phyloP scores from a whole-genome alignment of 345 rosid species.

The Gossypium ekmanianum region DNA sequence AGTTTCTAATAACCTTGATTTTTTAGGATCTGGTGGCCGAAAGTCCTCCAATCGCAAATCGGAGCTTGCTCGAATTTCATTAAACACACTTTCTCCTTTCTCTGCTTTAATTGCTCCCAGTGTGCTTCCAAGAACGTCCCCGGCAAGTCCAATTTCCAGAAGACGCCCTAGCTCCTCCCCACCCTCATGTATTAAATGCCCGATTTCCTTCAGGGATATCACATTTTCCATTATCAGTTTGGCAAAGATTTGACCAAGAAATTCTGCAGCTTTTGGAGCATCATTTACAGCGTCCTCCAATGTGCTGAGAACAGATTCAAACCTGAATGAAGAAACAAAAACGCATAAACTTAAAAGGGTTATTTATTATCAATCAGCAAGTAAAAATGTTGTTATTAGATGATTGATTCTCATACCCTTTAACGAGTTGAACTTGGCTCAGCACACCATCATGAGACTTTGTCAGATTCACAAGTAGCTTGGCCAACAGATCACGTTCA shows the following conservation, averaged over 20 bases:
- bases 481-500: slow-evolving; percentile 78
- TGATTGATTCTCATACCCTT: slow-evolving; percentile 55
- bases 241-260: slow-evolving; percentile 65
- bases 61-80: slow-evolving; percentile 47
- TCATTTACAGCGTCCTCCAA: slow-evolving; percentile 88
- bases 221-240: slow-evolving; percentile 46
- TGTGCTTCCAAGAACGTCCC: slow-evolving; percentile 73
- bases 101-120: slow-evolving; percentile 56
- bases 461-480: slow-evolving; percentile 69
- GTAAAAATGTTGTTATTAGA: neutral
- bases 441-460: slow-evolving; percentile 46
- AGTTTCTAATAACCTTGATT: slow-evolving; percentile 67
- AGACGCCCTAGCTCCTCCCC: slow-evolving; percentile 74
- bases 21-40: slow-evolving; percentile 48
- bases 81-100: slow-evolving; percentile 54
- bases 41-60: slow-evolving; percentile 68
- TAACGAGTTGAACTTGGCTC: slow-evolving; percentile 45
- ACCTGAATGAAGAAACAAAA: slow-evolving; percentile 35
- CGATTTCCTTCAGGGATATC: slow-evolving; percentile 51
- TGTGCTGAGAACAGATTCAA: slow-evolving; percentile 60
- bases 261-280: slow-evolving; percentile 90
- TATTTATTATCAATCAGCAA: neutral
- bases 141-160: slow-evolving; percentile 62
- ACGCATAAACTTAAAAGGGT: neutral
- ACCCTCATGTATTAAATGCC: slow-evolving; percentile 51